Evolutionary conservation across 257 asterid genomes (phyloP).

Genomic region (Marsdenia floribunda): DNA sequence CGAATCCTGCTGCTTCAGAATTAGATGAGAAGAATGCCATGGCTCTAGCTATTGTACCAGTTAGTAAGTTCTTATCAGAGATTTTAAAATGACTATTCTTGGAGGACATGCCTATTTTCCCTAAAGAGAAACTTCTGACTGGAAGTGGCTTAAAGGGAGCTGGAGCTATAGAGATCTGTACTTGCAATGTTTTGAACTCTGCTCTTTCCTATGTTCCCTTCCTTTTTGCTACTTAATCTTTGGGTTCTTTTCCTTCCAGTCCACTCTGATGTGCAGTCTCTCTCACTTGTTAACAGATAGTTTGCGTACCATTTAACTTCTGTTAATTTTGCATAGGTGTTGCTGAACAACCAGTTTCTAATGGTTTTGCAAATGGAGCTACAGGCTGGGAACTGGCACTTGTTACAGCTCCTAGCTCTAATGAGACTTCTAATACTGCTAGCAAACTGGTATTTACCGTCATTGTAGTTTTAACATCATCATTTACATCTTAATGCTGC

Average conservation of each 20-base stretch:
- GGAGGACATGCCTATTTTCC: background rate
- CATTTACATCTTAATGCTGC: background rate
- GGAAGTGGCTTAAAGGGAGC: background rate
- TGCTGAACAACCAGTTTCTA: conserved; percentile 50
- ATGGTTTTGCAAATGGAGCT: conserved; percentile 50
- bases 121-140: background rate
- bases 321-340: conserved; percentile 25
- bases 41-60: conserved; percentile 93
- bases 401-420: conserved; percentile 86
- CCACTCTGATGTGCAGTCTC: background rate
- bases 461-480: too few species aligned
- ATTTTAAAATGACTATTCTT: background rate
- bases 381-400: conserved; percentile 97
- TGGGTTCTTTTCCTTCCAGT: background rate
- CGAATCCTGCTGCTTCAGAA: conserved; percentile 68
- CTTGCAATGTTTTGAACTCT: background rate
- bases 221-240: background rate
- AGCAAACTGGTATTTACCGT: conserved; percentile 68
- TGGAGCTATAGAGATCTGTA: background rate
- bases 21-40: conserved; percentile 82
- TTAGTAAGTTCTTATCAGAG: conserved; percentile 39
- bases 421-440: conserved; percentile 47
- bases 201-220: too few species aligned
- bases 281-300: background rate
- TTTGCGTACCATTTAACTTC: background rate